These are phyloP conservation scores for Termitomyces sp. DNA, from an alignment of 768 basidiomycete species.

Conservation along the genomic window DNA sequence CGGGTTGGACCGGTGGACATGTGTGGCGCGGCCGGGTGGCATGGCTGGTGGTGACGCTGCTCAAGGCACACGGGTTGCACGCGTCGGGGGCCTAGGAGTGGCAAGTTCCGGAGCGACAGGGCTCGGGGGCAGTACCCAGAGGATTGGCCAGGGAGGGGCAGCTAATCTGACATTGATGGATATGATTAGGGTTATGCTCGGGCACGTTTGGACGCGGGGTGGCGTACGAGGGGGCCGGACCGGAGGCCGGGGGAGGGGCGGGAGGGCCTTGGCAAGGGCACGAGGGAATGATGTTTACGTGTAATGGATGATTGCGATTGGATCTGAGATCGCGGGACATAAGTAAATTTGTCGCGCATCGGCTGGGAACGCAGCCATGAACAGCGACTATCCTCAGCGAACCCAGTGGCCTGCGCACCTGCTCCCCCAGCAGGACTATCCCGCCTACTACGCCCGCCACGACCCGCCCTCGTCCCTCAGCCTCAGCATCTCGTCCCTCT, in stretches of 20 bases:
- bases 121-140: neutral
- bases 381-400: conserved; percentile 9
- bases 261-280: neutral
- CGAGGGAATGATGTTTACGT: neutral
- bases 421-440: conserved; percentile 4
- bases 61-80: too few species aligned
- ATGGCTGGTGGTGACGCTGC: too few species aligned
- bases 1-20: too few species aligned
- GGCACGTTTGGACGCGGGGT: neutral
- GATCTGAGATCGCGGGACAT: conserved; percentile 15
- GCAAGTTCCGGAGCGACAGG: too few species aligned
- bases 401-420: conserved; percentile 6
- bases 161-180: neutral
- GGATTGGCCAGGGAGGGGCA: neutral
- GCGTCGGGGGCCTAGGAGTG: too few species aligned
- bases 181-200: neutral
- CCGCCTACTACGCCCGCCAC: neutral
- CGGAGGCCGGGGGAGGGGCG: neutral
- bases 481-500: conserved; percentile 62
- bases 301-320: conserved; percentile 1
- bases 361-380: conserved; percentile 1
- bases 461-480: conserved; percentile 33
- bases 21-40: too few species aligned
- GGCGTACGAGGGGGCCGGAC: neutral
- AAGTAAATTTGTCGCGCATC: conserved; percentile 10